Evolutionary conservation across 352 stramenopile species (phyloP).

Genomic region (Phytophthora nicotianae): DNA sequence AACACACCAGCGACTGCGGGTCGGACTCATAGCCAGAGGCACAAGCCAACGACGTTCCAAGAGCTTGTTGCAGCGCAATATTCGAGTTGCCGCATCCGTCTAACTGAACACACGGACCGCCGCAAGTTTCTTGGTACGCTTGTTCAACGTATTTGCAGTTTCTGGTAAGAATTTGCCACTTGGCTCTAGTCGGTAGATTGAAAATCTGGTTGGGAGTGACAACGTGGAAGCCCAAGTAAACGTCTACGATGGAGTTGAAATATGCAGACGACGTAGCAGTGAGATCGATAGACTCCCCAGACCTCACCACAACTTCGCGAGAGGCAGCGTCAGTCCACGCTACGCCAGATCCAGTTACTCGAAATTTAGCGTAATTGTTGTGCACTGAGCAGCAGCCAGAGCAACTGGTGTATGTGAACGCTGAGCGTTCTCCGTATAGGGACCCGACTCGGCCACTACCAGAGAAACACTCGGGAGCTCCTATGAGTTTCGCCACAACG

Average conservation of each 20-base stretch:
- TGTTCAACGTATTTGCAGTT: slow-evolving; percentile 55
- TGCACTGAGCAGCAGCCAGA: slow-evolving; percentile 74
- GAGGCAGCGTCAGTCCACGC: slow-evolving; percentile 42
- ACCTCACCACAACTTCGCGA: slow-evolving; percentile 45
- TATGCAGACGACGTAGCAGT: slow-evolving; percentile 44
- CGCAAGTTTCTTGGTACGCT: slow-evolving; percentile 55
- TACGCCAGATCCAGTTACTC: slow-evolving; percentile 39
- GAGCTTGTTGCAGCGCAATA: slow-evolving; percentile 40
- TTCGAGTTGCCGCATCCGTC: slow-evolving; percentile 66
- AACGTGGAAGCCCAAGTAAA: slow-evolving; percentile 77
- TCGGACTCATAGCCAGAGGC: slow-evolving; percentile 51
- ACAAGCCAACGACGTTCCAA: slow-evolving; percentile 36
- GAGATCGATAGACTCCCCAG: slow-evolving; percentile 58
- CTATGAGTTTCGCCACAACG: slow-evolving; percentile 70
- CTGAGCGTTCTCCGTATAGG: slow-evolving; percentile 47
- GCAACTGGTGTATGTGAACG: slow-evolving; percentile 64
- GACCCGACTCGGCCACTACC: slow-evolving; percentile 56
- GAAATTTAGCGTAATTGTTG: slow-evolving; percentile 52
- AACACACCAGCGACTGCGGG: slow-evolving; percentile 48
- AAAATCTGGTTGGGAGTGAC: slow-evolving; percentile 75
- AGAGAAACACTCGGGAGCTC: slow-evolving; percentile 60
- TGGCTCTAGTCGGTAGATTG: slow-evolving; percentile 46
- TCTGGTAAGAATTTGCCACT: slow-evolving; percentile 72
- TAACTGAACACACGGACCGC: slow-evolving; percentile 37
- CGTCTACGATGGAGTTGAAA: slow-evolving; percentile 69